These are phyloP conservation scores for Cocos nucifera DNA, from an alignment of 176 grass and related monocot genomes.

Conservation along the genomic window DNA sequence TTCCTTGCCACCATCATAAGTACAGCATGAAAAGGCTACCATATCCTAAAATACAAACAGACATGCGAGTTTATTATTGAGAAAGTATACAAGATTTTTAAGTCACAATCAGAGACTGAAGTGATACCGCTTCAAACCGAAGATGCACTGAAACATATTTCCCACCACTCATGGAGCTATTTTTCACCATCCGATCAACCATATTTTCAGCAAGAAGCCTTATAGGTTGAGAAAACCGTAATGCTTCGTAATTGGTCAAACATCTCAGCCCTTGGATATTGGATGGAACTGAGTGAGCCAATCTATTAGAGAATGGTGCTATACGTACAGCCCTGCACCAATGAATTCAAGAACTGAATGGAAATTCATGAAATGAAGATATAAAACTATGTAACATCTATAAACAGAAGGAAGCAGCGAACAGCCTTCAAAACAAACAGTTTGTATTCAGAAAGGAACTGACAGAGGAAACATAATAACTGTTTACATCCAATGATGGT, in stretches of 20 bases:
- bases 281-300: constrained; percentile 55
- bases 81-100: not conserved
- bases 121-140: constrained; percentile 83
- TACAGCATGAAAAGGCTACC: constrained; percentile 97
- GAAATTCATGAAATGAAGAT: not conserved
- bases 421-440: no score
- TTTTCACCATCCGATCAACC: constrained; percentile 75
- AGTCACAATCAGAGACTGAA: no score
- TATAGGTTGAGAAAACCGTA: constrained; percentile 83
- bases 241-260: constrained; percentile 77
- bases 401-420: no score
- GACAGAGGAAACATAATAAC: no score
- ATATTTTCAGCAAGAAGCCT: constrained; percentile 58
- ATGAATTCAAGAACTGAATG: constrained; percentile 16
- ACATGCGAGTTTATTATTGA: not conserved
- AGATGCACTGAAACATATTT: constrained; percentile 92
- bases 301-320: constrained; percentile 94
- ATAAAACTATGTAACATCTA: no score
- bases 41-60: constrained; percentile 51
- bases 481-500: no score
- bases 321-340: constrained; percentile 74
- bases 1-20: constrained; percentile 57
- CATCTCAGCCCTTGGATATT: constrained; percentile 75
- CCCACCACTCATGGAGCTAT: constrained; percentile 49
- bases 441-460: no score